Evolutionary conservation across 148 eudicot species (phyloP), one percentile per base, ranked within the genome.

Genomic region (Cornus kousa): DNA sequence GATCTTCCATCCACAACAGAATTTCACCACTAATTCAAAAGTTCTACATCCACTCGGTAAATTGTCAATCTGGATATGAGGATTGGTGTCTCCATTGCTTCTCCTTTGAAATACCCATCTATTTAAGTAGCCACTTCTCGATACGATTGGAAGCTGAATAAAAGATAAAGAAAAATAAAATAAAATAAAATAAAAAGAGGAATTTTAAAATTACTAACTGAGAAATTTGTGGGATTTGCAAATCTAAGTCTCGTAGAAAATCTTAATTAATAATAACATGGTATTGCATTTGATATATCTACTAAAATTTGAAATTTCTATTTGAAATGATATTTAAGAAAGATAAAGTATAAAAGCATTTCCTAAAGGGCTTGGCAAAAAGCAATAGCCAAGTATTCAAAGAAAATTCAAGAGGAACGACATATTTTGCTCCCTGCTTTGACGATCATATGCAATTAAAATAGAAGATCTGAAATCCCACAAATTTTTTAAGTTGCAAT

Each of bases 51-150:
- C 90, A 53, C 90, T 86, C 32, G 90, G 90, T 65, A 87, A 22
- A 50, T 72, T 82, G 37, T 87, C 81, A 31, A 87, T 64, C 53
- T 31, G 76, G 75, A 79, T 67, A 19, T 77, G 31, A 22, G 55
- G 28, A 55, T 68, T 46, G 19, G 50, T 24, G 33, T 67, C 33
- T 83, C 55, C 59, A 8, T 53, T 74, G 65, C 76, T 78, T 86
- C 77, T 73, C 57, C 72, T 84, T 60, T 81, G 65, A 37, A 87
- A 85, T 66, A 82, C 72, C 50, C 79, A 12, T 68, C 90, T 82
- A 31, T 87, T 87, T 39, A 89, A 35, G 50, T 82, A 83, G 12
- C 83, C 91, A 81, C 91, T 89, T 75, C 83, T 89, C 31, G 87
- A 77, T 6, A 81, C 83, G 84, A 89, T 80, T 12, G 89, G 81